phyloP scores from a whole-genome alignment of 108 stramenopile species.

The Pseudonitzschia pungens region DNA sequence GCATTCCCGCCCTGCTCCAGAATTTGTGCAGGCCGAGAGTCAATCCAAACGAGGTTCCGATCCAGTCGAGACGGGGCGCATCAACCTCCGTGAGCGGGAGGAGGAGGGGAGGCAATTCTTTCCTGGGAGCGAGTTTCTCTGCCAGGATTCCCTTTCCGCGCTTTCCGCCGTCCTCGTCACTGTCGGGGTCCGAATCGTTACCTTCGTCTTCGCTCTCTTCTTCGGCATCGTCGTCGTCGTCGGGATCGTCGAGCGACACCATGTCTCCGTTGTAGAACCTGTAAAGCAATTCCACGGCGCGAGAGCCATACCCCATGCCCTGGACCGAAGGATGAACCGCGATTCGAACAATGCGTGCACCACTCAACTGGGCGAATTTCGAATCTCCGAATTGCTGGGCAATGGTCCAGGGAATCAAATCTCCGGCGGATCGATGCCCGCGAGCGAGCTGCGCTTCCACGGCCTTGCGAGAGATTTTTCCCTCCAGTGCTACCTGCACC shows the following conservation, averaged over 20 bases:
- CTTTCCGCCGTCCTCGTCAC: conserved; percentile 31
- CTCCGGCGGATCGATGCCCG: conserved; percentile 95
- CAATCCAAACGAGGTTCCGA: conserved; percentile 96
- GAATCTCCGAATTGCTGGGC: conserved; percentile 98
- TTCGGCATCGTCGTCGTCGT: conserved; percentile 46
- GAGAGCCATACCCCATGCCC: conserved; percentile 95
- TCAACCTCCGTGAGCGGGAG: conserved; percentile 82
- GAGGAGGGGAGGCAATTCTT: conserved; percentile 95
- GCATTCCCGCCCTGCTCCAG: conserved; percentile 91
- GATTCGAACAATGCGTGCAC: conserved; percentile 96
- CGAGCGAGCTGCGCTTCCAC: conserved; percentile 91
- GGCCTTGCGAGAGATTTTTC: conserved; percentile 88
- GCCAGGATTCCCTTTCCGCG: conserved; percentile 53
- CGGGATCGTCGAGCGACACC: conserved; percentile 52
- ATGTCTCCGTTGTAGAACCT: conserved; percentile 96
- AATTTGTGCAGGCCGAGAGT: conserved; percentile 90
- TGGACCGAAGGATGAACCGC: conserved; percentile 98
- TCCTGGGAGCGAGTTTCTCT: conserved; percentile 89
- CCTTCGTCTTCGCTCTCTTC: conserved; percentile 46
- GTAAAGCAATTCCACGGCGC: conserved; percentile 88
- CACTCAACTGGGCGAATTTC: conserved; percentile 92
- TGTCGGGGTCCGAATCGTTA: conserved; percentile 26
- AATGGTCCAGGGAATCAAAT: conserved; percentile 99
- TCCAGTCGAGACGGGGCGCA: conserved; percentile 93
- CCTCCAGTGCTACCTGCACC: conserved; percentile 94